Evolutionary conservation across 2,329 filamentous ascomycete species (phyloP).

Genomic region (Zopfia rhizophila): DNA sequence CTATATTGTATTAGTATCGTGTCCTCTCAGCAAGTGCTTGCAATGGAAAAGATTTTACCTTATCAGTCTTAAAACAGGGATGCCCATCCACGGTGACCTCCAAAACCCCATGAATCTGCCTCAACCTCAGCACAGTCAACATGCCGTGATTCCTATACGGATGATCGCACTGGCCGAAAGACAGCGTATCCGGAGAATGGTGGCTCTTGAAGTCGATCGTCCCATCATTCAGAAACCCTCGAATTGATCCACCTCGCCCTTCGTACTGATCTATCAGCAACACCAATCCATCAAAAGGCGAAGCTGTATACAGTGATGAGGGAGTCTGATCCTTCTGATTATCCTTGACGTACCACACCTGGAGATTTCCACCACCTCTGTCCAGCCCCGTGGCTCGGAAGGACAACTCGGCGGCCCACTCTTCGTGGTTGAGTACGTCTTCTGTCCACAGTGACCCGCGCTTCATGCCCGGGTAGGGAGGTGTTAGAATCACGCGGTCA

Average conservation of each 20-base stretch:
- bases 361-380: slow-evolving; percentile 85
- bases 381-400: slow-evolving; percentile 90
- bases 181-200: slow-evolving; percentile 80
- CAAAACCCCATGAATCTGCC: slow-evolving; percentile 71
- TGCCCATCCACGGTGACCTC: slow-evolving; percentile 82
- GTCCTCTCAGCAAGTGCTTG: slow-evolving; percentile 10
- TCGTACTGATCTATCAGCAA: slow-evolving; percentile 87
- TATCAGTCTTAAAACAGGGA: slow-evolving; percentile 84
- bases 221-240: slow-evolving; percentile 95
- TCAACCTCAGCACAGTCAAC: slow-evolving; percentile 82
- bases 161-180: slow-evolving; percentile 93
- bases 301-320: slow-evolving; percentile 84
- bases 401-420: slow-evolving; percentile 85
- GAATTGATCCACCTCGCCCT: slow-evolving; percentile 79
- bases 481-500: slow-evolving; percentile 92
- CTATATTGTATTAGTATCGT: slow-evolving; percentile 47
- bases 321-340: slow-evolving; percentile 73
- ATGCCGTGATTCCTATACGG: slow-evolving; percentile 90
- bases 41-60: slow-evolving; percentile 49
- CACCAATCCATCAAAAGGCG: slow-evolving; percentile 88
- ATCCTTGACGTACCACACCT: slow-evolving; percentile 87
- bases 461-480: slow-evolving; percentile 84
- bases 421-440: slow-evolving; percentile 65
- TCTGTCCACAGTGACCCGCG: slow-evolving; percentile 86
- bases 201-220: slow-evolving; percentile 80